Evolutionary conservation across 768 basidiomycete species (phyloP), one percentile per base, ranked within the genome.

Genomic region (Suillus lakei): DNA sequence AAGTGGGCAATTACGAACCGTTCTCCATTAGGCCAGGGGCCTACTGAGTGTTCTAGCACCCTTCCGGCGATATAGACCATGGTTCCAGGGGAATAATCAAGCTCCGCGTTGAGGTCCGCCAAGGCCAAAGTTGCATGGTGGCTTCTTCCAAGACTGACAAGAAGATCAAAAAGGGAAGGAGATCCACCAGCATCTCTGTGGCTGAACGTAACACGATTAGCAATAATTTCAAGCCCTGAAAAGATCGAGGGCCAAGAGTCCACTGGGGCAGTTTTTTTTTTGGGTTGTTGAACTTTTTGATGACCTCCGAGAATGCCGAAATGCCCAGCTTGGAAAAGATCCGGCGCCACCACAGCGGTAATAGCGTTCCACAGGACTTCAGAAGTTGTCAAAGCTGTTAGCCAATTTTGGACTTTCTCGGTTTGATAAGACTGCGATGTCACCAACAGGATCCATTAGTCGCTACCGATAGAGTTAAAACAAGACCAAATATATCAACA

Each of bases 201-300:
- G 21, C 18, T 38, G 23, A 48, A 59, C 3, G 58, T 64, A 7
- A 51, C 7, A 23, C 10, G 34, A 38, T 64, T 64, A 53, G 59
- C 26, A 51, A 65, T 65, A 5, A 65, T 32, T 34, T 61, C 60
- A 15, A 43, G 38, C 12, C 50, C 60, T 9, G 28, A 53, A 55
- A 48, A 65, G 13, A 50, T 36, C 38, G 60, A 65, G 23, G 60
- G 59, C 64, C 60, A 65, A 15, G 43, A 55, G 23, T 28, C 26
- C 16, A 51, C 26, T 26, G 26, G 48, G 6, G 48, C 23, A 28
- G 26, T 13, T 1, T 50, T 28, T 50, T 26, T 51, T 51, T 51
- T 8, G 0, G 26, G 48, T 10, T 2, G n/a, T 7, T 2, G 5
- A 2, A 51, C 50, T 28, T 51, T 16, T 51, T 28, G 50, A 51